These are phyloP conservation scores for Fraxinus greggii DNA, from an alignment of 305 asterid species.

Conservation along the genomic window DNA sequence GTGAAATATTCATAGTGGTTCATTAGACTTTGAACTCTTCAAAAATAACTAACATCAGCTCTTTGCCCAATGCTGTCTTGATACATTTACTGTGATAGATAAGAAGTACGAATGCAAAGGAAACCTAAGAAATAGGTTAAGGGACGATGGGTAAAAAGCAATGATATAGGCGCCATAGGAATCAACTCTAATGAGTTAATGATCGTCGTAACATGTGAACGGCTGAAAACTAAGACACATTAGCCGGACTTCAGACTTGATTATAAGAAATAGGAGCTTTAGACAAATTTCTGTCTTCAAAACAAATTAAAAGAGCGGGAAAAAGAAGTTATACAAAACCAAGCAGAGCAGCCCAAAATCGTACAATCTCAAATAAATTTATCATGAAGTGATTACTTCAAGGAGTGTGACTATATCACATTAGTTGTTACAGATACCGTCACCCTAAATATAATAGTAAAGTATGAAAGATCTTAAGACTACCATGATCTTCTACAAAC, in stretches of 20 bases:
- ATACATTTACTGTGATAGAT: background rate
- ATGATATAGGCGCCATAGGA: background rate
- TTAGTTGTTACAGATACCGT: background rate
- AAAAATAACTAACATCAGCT: background rate
- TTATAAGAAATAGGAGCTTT: background rate
- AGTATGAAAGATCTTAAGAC: background rate
- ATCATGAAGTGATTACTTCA: background rate
- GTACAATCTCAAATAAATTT: background rate
- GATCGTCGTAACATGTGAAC: background rate
- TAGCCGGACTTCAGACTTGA: background rate
- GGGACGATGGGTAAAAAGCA: background rate
- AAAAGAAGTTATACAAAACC: background rate
- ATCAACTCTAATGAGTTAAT: background rate
- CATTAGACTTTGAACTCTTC: slow-evolving; percentile 1
- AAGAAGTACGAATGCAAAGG: background rate
- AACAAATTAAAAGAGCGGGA: background rate
- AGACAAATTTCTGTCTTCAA: background rate
- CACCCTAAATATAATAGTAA: background rate
- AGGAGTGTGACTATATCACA: background rate
- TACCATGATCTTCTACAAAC: background rate
- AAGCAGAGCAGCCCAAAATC: background rate
- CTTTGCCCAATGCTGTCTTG: background rate
- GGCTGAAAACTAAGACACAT: background rate
- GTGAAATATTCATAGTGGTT: slow-evolving; percentile 3
- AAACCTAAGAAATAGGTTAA: background rate